Percentiles rank a stretch among this genome's conserved stretches.
Conservation (phyloP, 2,329 filamentous ascomycete genomes). For the Stachybotrys elegans region DNA sequence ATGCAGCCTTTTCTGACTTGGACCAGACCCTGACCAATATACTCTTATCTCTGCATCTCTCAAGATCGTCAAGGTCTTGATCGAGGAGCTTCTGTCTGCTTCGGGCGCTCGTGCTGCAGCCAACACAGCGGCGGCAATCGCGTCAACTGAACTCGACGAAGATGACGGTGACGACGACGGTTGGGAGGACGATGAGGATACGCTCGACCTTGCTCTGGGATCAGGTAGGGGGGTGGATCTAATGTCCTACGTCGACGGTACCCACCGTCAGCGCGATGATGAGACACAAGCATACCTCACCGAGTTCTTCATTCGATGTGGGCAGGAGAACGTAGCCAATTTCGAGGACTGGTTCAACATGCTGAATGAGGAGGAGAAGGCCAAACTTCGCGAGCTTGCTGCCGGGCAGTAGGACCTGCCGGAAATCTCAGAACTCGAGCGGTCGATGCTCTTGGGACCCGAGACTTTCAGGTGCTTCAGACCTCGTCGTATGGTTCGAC, state of each 20-base stretch:
- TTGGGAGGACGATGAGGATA: slow-evolving; percentile 82
- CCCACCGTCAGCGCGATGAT: slow-evolving; percentile 69
- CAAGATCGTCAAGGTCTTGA: slow-evolving; percentile 93
- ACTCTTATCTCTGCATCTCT: slow-evolving; percentile 82
- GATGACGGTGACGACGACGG: slow-evolving; percentile 73
- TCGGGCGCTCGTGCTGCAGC: slow-evolving; percentile 60
- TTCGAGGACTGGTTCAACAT: slow-evolving; percentile 54
- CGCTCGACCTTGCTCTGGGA: slow-evolving; percentile 69
- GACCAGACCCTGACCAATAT: slow-evolving; percentile 78
- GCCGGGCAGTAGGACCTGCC: slow-evolving; percentile 26
- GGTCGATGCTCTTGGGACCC: no score
- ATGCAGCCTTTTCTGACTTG: not conserved
- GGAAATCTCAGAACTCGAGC: no score
- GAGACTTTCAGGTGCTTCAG: no score
- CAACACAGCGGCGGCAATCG: slow-evolving; percentile 58
- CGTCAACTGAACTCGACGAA: slow-evolving; percentile 52
- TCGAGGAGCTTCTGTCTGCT: slow-evolving; percentile 84
- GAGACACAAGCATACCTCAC: slow-evolving; percentile 82
- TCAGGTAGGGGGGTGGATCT: slow-evolving; percentile 68
- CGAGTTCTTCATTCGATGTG: slow-evolving; percentile 68
- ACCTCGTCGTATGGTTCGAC: no score
- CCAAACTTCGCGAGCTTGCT: slow-evolving; percentile 48
- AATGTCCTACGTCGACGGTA: slow-evolving; percentile 68
- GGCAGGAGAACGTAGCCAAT: slow-evolving; percentile 49
- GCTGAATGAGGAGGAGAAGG: slow-evolving; percentile 51